phyloP scores from a whole-genome alignment of 768 basidiomycete species.

The Mycena olivaceomarginata region DNA sequence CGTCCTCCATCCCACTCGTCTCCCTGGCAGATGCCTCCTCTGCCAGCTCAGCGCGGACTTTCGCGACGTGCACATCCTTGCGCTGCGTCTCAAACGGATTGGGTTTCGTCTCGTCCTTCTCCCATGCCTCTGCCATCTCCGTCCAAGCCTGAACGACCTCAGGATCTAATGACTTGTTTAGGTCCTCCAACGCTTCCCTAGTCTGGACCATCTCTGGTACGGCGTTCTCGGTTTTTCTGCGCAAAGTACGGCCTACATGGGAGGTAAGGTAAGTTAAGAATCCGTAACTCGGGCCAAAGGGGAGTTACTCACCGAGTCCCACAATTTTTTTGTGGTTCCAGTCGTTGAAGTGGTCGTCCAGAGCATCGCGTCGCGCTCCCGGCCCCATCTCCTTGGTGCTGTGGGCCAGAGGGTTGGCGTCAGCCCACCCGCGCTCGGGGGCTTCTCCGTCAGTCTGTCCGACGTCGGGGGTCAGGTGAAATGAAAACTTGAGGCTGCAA shows the following conservation, averaged over 20 bases:
- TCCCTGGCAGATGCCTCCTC: conserved; percentile 23
- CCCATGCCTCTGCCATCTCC: conserved; percentile 11
- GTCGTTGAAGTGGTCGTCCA: conserved; percentile 50
- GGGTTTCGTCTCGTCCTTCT: background rate
- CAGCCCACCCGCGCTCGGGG: conserved; percentile 56
- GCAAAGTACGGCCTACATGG: background rate
- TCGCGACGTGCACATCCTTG: conserved; percentile 19
- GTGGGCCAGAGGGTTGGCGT: conserved; percentile 49
- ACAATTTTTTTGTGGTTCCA: conserved; percentile 10
- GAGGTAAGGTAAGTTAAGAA: no score
- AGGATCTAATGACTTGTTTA: background rate
- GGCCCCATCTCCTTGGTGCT: conserved; percentile 60
- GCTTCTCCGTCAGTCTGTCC: conserved; percentile 39
- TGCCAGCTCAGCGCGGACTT: conserved; percentile 44
- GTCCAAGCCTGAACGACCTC: conserved; percentile 7
- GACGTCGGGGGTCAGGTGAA: no score
- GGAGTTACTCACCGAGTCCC: background rate
- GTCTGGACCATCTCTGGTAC: conserved; percentile 8
- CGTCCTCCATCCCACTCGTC: conserved; percentile 29
- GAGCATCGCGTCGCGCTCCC: conserved; percentile 49
- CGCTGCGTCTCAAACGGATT: background rate
- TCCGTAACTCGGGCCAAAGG: no score
- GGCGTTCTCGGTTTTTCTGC: background rate
- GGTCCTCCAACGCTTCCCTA: background rate
- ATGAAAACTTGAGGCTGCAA: conserved; percentile 45